phyloP scores from a whole-genome alignment of 1,284 basidiomycete genomes.

The Rhodotorula sp. region DNA sequence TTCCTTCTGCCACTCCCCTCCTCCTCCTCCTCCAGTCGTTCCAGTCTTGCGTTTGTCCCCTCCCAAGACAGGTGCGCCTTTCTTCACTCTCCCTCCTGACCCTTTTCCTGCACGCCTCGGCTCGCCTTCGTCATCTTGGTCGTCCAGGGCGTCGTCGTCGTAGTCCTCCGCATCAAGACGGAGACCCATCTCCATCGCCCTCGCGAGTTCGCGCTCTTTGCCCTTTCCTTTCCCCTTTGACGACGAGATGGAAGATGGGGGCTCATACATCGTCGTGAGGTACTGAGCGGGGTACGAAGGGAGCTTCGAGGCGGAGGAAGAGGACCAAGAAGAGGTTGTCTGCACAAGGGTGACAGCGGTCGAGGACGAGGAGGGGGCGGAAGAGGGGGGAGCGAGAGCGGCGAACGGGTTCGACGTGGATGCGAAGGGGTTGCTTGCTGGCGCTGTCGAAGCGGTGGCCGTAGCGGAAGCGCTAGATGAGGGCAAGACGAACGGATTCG shows the following conservation, averaged over 20 bases:
- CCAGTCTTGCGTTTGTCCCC: background rate
- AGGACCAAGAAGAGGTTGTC: background rate
- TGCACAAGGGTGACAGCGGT: background rate
- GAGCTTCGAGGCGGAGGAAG: background rate
- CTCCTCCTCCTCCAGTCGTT: background rate
- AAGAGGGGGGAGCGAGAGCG: background rate
- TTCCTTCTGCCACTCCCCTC: constrained; percentile 59
- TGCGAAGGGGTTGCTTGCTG: too few relatives aligned
- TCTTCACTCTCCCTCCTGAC: constrained; percentile 27
- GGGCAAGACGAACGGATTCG: constrained; percentile 24
- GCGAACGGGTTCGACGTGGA: constrained; percentile 7
- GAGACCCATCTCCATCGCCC: constrained; percentile 2
- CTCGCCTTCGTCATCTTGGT: constrained; percentile 14
- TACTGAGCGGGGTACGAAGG: constrained; percentile 37
- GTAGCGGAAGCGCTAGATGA: background rate
- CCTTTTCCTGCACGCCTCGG: constrained; percentile 18
- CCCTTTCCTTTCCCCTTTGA: constrained; percentile 5
- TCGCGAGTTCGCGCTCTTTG: constrained; percentile 26
- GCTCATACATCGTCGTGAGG: constrained; percentile 40
- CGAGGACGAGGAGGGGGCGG: background rate
- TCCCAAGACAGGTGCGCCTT: constrained; percentile 5
- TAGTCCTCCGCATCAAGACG: background rate
- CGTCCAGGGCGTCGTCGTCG: constrained; percentile 8
- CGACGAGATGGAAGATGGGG: constrained; percentile 14
- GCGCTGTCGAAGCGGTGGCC: background rate